These are phyloP conservation scores for Naganishia vaughanmartiniae DNA, from an alignment of 768 basidiomycete species.

Conservation along the genomic window DNA sequence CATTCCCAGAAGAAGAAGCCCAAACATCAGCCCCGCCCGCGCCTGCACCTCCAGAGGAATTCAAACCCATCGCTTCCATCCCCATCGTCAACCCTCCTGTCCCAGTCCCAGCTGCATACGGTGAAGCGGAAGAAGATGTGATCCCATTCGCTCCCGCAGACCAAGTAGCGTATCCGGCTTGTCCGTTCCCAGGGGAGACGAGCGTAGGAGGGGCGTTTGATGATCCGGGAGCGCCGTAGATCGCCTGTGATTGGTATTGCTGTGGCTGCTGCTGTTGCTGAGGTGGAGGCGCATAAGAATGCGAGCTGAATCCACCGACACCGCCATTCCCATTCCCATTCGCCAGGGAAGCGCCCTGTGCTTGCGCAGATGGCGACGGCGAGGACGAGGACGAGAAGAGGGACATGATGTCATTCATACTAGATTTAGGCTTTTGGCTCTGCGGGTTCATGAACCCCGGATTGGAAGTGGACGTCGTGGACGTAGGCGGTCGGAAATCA, in stretches of 20 bases:
- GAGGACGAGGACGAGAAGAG: constrained; percentile 39
- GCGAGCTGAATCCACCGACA: background rate
- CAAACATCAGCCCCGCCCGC: constrained; percentile 28
- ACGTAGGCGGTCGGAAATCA: constrained; percentile 45
- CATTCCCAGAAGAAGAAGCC: constrained; percentile 9
- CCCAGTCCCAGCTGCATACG: background rate
- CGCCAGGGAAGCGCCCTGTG: background rate
- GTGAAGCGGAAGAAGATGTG: background rate
- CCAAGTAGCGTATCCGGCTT: constrained; percentile 24
- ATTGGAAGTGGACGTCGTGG: constrained; percentile 5
- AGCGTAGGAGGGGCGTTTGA: constrained; percentile 9
- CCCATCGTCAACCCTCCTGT: constrained; percentile 16
- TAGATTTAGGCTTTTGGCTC: constrained; percentile 37
- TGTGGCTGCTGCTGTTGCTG: constrained; percentile 14
- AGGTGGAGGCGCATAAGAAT: background rate
- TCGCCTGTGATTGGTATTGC: constrained; percentile 3
- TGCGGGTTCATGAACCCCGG: background rate
- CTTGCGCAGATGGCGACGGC: constrained; percentile 22
- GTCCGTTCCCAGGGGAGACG: background rate
- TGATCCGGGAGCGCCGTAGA: constrained; percentile 1
- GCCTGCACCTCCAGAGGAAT: background rate
- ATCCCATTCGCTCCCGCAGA: background rate
- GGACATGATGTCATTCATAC: constrained; percentile 50
- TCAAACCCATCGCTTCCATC: constrained; percentile 29
- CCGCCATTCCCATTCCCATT: background rate